Evolutionary conservation across 2,329 filamentous ascomycete species (phyloP).

Genomic region (Fusarium sp.): DNA sequence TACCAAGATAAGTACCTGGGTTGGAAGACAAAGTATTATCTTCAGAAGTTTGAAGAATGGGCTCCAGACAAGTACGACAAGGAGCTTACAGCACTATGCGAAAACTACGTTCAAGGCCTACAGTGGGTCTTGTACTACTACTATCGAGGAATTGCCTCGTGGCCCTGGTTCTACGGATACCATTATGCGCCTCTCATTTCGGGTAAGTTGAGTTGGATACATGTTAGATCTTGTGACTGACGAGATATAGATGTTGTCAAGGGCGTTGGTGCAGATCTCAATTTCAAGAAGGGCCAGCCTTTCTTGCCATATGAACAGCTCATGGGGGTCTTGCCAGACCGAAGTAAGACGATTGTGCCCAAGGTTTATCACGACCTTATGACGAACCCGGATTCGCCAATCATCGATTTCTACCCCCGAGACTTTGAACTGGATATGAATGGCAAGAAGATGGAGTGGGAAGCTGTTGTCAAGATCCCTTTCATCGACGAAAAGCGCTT

Average conservation of each 20-base stretch:
- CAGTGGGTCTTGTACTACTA: conserved; percentile 99
- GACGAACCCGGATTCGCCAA: conserved; percentile 89
- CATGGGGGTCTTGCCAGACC: conserved; percentile 97
- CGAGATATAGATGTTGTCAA: conserved; percentile 79
- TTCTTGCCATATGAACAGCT: conserved; percentile 96
- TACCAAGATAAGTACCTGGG: conserved; percentile 90
- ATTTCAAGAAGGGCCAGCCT: conserved; percentile 93
- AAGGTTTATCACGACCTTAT: conserved; percentile 88
- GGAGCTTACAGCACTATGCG: conserved; percentile 82
- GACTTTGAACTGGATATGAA: conserved; percentile 99
- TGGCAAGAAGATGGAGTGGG: conserved; percentile 99
- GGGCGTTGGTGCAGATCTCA: conserved; percentile 85
- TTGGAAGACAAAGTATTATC: conserved; percentile 97
- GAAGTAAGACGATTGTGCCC: conserved; percentile 97
- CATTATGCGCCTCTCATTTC: conserved; percentile 98
- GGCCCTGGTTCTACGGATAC: conserved; percentile 98
- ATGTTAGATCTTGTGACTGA: conserved; percentile 51
- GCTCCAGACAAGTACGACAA: conserved; percentile 77
- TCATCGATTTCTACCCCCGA: conserved; percentile 96
- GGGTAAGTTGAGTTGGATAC: conserved; percentile 56
- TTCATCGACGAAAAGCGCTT: conserved; percentile 95
- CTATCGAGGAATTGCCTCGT: conserved; percentile 95
- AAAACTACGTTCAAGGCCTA: conserved; percentile 97
- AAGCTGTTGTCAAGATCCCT: conserved; percentile 97
- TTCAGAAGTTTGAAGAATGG: conserved; percentile 89